A percentile compares a stretch with the other conserved stretches of the same genome.
These are phyloP conservation scores for Bipolaris cookei DNA, from an alignment of 2,329 filamentous ascomycete species.

Conservation along the genomic window DNA sequence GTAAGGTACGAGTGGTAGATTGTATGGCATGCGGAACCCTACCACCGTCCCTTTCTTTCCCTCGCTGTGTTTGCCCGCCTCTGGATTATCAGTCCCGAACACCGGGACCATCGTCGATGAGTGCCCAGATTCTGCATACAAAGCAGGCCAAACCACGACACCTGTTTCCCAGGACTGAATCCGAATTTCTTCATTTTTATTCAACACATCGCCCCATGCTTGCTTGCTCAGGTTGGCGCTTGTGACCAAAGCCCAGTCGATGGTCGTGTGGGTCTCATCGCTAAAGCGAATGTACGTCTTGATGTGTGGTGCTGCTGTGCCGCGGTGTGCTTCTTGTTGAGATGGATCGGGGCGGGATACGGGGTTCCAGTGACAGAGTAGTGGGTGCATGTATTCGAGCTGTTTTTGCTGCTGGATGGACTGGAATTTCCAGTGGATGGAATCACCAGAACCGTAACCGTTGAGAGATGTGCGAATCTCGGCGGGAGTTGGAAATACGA, in stretches of 20 bases:
- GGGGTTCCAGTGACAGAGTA: conserved; percentile 75
- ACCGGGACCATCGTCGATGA: conserved; percentile 66
- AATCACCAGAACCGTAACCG: conserved; percentile 77
- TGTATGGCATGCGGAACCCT: conserved; percentile 82
- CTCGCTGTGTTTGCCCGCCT: conserved; percentile 3
- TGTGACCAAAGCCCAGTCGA: conserved; percentile 86
- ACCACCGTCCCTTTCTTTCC: conserved; percentile 53
- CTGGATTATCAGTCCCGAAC: conserved; percentile 58
- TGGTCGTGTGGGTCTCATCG: conserved; percentile 49
- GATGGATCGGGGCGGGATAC: neutral
- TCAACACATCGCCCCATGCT: conserved; percentile 77
- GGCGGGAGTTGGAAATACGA: conserved; percentile 81
- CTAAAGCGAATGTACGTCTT: conserved; percentile 81
- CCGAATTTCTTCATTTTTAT: conserved; percentile 65
- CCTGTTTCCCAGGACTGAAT: conserved; percentile 85
- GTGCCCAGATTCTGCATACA: conserved; percentile 47
- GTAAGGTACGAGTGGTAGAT: conserved; percentile 74
- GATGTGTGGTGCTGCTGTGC: conserved; percentile 79
- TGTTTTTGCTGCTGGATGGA: conserved; percentile 75
- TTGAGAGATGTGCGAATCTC: conserved; percentile 79
- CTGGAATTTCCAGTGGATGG: conserved; percentile 81
- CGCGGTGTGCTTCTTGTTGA: conserved; percentile 35
- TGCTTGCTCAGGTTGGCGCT: conserved; percentile 93
- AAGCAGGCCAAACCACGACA: conserved; percentile 78
- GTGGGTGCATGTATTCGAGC: conserved; percentile 71